Evolutionary conservation across 2,329 filamentous ascomycete species (phyloP), one percentile per base, ranked within the genome.

Genomic region (Scopulariopsis brevicaulis): DNA sequence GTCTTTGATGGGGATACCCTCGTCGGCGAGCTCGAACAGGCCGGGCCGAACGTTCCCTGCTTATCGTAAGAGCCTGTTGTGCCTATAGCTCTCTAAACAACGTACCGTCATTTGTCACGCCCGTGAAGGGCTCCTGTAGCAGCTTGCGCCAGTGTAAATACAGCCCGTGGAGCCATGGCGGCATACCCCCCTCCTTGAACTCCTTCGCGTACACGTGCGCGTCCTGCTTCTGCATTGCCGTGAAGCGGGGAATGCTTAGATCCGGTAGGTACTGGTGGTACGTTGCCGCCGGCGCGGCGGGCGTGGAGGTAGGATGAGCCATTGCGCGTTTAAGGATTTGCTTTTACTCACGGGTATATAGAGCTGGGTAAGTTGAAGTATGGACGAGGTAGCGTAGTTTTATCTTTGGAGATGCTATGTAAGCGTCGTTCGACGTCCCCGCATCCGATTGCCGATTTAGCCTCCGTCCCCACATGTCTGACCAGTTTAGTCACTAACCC

Each of bases 41-140:
- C 72, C 76, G 0, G 74, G 73, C 20, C 71, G 75, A 1, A 86
- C 73, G 5, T 64, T 73, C 22, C 80, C 79, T 82, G 58, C 24
- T 6, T 5, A n/a, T 24, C 20, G 46, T 50, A 8, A 24, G 22
- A 24, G n/a, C 11, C 8, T 11, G 11, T 11, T 5, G 11, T 14
- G 12, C 11, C 2, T n/a, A 50, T 6, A 7, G n/a, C 4, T 20
- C 15, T 11, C 10, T 54, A 64, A 55, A 32, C 35, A 63, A 62
- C 70, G 32, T 70, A 77, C 86, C 87, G 62, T 90, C 84, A 12
- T 70, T 82, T 0, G 87, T 90, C 22, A 91, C 74, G 25, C 87
- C 87, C 64, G 80, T 83, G 67, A 82, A 90, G 0, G 87, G 86
- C 69, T 89, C 85, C 58, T 82, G 71, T 28, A 84, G 71, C 10